These are phyloP conservation scores for Fusarium sp. DNA, from an alignment of 2,329 filamentous ascomycete genomes.

Conservation along the genomic window DNA sequence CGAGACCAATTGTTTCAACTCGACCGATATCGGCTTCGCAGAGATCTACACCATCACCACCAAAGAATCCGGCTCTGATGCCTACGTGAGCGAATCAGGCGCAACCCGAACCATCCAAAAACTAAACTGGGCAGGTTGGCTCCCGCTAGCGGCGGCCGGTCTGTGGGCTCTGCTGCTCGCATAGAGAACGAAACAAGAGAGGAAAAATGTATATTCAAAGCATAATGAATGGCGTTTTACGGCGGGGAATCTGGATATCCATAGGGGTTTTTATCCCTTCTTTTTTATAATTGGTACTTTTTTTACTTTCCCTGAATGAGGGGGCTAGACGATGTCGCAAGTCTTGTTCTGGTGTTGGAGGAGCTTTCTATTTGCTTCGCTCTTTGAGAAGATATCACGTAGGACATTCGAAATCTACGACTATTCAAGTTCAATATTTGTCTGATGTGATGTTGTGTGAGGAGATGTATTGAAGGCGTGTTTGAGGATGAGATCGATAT, in stretches of 20 bases:
- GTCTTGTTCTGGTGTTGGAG: slow-evolving; percentile 45
- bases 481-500: background rate
- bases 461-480: background rate
- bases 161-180: slow-evolving; percentile 58
- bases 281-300: slow-evolving; percentile 25
- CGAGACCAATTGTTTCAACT: slow-evolving; percentile 90
- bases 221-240: slow-evolving; percentile 47
- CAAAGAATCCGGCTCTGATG: slow-evolving; percentile 57
- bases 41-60: slow-evolving; percentile 80
- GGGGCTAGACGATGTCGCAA: slow-evolving; percentile 33
- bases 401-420: slow-evolving; percentile 12
- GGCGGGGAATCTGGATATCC: slow-evolving; percentile 31
- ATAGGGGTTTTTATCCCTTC: slow-evolving; percentile 25
- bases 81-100: slow-evolving; percentile 51
- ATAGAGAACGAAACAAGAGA: background rate
- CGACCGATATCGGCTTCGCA: slow-evolving; percentile 81
- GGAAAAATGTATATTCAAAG: slow-evolving; percentile 46
- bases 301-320: background rate
- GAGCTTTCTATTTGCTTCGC: slow-evolving; percentile 29
- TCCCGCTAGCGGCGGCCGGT: slow-evolving; percentile 58
- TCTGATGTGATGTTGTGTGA: background rate
- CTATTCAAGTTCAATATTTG: background rate
- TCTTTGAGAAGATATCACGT: slow-evolving; percentile 11
- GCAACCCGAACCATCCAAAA: slow-evolving; percentile 41
- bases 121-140: slow-evolving; percentile 56